phyloP scores from a whole-genome alignment of 257 asterid genomes.

The Plectranthus barbatus region DNA sequence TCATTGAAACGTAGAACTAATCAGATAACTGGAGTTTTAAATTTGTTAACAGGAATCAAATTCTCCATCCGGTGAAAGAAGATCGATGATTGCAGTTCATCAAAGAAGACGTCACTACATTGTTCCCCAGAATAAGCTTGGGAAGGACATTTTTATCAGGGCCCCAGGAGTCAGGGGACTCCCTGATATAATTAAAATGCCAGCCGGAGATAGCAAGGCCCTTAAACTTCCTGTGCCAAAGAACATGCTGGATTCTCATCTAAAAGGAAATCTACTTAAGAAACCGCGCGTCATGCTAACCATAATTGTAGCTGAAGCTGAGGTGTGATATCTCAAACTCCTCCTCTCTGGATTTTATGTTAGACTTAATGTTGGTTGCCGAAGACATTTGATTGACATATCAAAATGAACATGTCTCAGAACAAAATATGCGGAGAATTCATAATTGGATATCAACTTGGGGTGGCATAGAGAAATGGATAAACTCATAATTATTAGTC shows the following conservation, averaged over 20 bases:
- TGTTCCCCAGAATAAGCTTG: constrained; percentile 83
- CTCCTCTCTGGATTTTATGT: neutral
- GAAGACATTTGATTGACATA: neutral
- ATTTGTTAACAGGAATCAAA: constrained; percentile 46
- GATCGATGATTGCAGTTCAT: constrained; percentile 60
- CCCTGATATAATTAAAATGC: constrained; percentile 56
- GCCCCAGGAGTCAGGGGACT: constrained; percentile 41
- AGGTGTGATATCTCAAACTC: constrained; percentile 45
- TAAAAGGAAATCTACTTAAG: constrained; percentile 51
- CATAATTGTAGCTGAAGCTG: constrained; percentile 70
- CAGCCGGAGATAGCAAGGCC: constrained; percentile 70
- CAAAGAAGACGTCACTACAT: constrained; percentile 58
- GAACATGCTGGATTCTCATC: constrained; percentile 83
- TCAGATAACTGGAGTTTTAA: constrained; percentile 12
- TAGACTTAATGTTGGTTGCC: neutral
- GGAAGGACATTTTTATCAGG: constrained; percentile 77
- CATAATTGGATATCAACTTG: neutral
- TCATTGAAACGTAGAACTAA: too few relatives aligned
- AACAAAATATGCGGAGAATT: neutral
- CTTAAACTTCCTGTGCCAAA: constrained; percentile 70
- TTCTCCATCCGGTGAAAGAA: constrained; percentile 38
- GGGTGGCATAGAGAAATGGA: neutral
- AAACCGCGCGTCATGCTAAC: constrained; percentile 56
- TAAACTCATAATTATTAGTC: neutral
- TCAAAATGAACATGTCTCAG: neutral